Evolutionary conservation across 2,329 filamentous ascomycete species (phyloP).

Genomic region (Pseudogymnoascus sp.): DNA sequence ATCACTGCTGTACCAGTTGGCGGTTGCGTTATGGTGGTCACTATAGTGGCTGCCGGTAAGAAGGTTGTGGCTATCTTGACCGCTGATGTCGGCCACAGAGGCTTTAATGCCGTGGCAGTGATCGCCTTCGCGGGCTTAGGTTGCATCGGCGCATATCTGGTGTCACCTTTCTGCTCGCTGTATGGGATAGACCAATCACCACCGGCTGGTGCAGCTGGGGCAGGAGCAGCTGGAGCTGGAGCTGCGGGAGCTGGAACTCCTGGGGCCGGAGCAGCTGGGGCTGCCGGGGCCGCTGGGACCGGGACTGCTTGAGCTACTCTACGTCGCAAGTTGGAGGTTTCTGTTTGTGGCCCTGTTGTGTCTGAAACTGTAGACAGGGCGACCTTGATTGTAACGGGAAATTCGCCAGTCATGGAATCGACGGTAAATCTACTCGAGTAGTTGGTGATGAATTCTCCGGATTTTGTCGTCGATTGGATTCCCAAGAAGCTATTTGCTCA

Average conservation of each 20-base stretch:
- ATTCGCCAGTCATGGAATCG: constrained; percentile 53
- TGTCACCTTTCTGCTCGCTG: constrained; percentile 29
- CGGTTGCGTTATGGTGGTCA: constrained; percentile 30
- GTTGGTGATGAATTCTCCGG: constrained; percentile 48
- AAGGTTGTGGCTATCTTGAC: constrained; percentile 28
- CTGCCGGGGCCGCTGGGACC: constrained; percentile 7
- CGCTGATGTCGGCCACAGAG: constrained; percentile 29
- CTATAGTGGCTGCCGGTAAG: constrained; percentile 24
- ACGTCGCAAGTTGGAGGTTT: constrained; percentile 20
- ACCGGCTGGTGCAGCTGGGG: constrained; percentile 12
- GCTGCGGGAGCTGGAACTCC: constrained; percentile 18
- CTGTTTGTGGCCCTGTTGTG: constrained; percentile 31
- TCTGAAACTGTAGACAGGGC: constrained; percentile 30
- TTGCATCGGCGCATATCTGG: constrained; percentile 35
- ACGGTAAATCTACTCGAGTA: constrained; percentile 59
- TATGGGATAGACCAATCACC: constrained; percentile 26
- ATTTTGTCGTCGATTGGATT: constrained; percentile 46
- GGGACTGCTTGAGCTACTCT: constrained; percentile 9
- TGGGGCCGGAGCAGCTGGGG: constrained; percentile 12
- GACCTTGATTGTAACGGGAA: constrained; percentile 34
- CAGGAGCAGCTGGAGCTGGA: constrained; percentile 2
- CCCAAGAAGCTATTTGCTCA: constrained; percentile 44
- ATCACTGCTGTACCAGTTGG: constrained; percentile 28
- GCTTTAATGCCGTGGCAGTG: constrained; percentile 30
- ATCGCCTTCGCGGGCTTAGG: constrained; percentile 30